Conservation (phyloP, 345 rosid genomes). For the Pugionium cornutum region DNA sequence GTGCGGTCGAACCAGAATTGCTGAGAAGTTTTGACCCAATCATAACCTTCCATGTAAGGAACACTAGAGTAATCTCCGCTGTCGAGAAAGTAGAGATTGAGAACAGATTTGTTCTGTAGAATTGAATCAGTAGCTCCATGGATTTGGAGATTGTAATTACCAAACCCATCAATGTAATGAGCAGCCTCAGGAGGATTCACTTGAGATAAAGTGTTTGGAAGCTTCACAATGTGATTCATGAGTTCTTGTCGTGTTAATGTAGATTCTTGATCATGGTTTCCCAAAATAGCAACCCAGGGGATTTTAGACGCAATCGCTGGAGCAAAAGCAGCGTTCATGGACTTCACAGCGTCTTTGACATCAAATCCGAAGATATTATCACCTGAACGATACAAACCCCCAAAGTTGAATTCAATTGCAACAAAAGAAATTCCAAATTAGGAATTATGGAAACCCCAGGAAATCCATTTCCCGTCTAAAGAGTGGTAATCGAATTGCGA, state of each 20-base stretch:
- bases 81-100: conserved; percentile 85
- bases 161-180: conserved; percentile 84
- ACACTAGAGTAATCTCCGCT: conserved; percentile 89
- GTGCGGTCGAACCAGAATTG: conserved; percentile 81
- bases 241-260: conserved; percentile 69
- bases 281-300: conserved; percentile 90
- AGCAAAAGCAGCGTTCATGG: conserved; percentile 71
- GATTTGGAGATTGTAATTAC: conserved; percentile 86
- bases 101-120: conserved; percentile 79
- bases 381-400: conserved; percentile 48
- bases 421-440: not conserved
- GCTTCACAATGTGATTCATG: conserved; percentile 73
- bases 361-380: conserved; percentile 76
- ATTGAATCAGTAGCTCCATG: conserved; percentile 64
- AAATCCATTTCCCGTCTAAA: not conserved
- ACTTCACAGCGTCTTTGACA: conserved; percentile 65
- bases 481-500: not conserved
- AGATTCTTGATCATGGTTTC: conserved; percentile 94
- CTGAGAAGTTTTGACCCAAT: conserved; percentile 88
- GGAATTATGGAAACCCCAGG: not conserved
- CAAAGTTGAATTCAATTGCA: not conserved
- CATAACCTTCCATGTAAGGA: conserved; percentile 58
- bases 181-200: conserved; percentile 61
- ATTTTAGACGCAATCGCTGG: conserved; percentile 78
- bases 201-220: conserved; percentile 65